Percentiles rank a stretch among this genome's conserved stretches.
Conservation (phyloP, 176 grass and related monocot species). For the Saccharum officinarum region DNA sequence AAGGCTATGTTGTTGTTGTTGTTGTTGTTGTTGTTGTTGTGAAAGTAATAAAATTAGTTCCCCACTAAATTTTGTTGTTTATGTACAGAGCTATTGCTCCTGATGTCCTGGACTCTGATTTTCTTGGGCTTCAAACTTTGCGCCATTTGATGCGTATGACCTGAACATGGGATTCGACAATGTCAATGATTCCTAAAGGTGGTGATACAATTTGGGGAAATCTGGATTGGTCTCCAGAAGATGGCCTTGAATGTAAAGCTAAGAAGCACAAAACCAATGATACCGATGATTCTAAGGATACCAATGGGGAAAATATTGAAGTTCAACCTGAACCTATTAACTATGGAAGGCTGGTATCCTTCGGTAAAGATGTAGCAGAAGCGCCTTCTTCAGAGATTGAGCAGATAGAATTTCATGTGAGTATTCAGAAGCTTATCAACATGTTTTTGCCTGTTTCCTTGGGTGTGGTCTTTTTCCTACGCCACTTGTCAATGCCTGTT, state of each 20-base stretch:
- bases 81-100: conserved; percentile 84
- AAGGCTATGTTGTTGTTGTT: no score
- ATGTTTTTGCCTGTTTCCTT: conserved; percentile 11
- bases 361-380: conserved; percentile 88
- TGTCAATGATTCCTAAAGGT: conserved; percentile 99
- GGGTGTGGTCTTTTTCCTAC: neutral
- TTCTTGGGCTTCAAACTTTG: conserved; percentile 90
- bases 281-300: conserved; percentile 53
- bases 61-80: conserved; percentile 12
- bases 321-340: conserved; percentile 53
- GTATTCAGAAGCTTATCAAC: conserved; percentile 40
- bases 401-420: conserved; percentile 83
- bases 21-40: no score
- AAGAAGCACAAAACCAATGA: conserved; percentile 71
- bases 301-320: conserved; percentile 32
- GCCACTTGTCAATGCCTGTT: neutral
- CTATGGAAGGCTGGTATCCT: conserved; percentile 86
- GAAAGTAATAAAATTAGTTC: neutral
- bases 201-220: conserved; percentile 96
- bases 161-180: conserved; percentile 97
- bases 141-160: conserved; percentile 98
- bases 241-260: conserved; percentile 58
- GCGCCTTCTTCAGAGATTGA: conserved; percentile 53
- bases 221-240: conserved; percentile 87
- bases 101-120: conserved; percentile 83